These are phyloP conservation scores for Leptographium procerum DNA, from an alignment of 2,329 filamentous ascomycete species.

Conservation along the genomic window DNA sequence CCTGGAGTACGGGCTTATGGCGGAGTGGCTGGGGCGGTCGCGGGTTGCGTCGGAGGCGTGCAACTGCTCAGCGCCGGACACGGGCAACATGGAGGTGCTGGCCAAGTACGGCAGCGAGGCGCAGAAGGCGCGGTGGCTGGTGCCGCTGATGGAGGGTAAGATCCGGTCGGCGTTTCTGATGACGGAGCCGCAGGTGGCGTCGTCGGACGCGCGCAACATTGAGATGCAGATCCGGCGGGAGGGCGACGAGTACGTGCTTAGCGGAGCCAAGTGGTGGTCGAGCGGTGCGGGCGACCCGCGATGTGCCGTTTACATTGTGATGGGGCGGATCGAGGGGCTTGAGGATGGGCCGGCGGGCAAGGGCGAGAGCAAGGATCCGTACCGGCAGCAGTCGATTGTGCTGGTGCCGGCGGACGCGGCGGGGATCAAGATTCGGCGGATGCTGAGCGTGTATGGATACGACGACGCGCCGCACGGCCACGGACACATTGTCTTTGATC, in stretches of 20 bases:
- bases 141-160: conserved; percentile 68
- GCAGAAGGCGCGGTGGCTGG: conserved; percentile 77
- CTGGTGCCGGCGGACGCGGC: conserved; percentile 71
- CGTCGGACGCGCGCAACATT: conserved; percentile 88
- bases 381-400: conserved; percentile 88
- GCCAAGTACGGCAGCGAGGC: conserved; percentile 81
- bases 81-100: conserved; percentile 90
- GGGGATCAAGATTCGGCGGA: conserved; percentile 85
- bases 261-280: conserved; percentile 99
- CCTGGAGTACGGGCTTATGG: conserved; percentile 95
- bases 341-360: conserved; percentile 38
- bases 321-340: conserved; percentile 63
- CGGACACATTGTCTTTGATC: conserved; percentile 78
- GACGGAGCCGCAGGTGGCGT: conserved; percentile 84
- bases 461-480: conserved; percentile 98
- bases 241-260: conserved; percentile 81
- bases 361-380: conserved; percentile 56
- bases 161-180: conserved; percentile 87
- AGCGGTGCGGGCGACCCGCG: conserved; percentile 87
- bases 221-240: conserved; percentile 71
- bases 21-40: conserved; percentile 86
- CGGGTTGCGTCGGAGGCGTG: conserved; percentile 72
- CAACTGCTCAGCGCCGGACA: conserved; percentile 86
- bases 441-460: conserved; percentile 89
- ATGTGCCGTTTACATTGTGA: conserved; percentile 89